phyloP scores from a whole-genome alignment of 2,329 filamentous ascomycete genomes.

The Akanthomyces lecanii region DNA sequence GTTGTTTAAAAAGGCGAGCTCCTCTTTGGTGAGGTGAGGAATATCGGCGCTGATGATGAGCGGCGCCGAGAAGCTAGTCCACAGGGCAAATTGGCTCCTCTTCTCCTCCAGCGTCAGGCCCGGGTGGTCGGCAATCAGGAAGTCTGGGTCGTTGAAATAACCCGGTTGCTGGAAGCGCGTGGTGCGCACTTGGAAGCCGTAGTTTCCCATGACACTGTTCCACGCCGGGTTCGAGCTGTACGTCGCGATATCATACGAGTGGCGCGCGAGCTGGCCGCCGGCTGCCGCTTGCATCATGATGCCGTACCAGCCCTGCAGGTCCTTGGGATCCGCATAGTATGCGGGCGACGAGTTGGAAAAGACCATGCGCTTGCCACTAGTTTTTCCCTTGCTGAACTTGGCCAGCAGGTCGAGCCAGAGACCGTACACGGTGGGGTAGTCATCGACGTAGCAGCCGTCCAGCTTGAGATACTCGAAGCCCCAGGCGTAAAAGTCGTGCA shows the following conservation, averaged over 20 bases:
- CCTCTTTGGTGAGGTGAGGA: slow-evolving; percentile 29
- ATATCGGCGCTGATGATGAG: slow-evolving; percentile 35
- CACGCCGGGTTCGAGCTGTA: slow-evolving; percentile 35
- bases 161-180: slow-evolving; percentile 34
- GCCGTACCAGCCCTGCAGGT: slow-evolving; percentile 37
- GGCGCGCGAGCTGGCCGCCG: slow-evolving; percentile 38
- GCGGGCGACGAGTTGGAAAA: slow-evolving; percentile 42
- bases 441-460: slow-evolving; percentile 36
- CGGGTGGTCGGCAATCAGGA: slow-evolving; percentile 30
- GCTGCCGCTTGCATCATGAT: slow-evolving; percentile 39
- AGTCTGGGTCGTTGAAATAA: slow-evolving; percentile 33
- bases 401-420: background rate
- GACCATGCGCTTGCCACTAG: slow-evolving; percentile 18
- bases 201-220: slow-evolving; percentile 44
- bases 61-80: slow-evolving; percentile 29
- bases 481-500: slow-evolving; percentile 35
- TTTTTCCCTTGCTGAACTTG: background rate
- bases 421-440: background rate
- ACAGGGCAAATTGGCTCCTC: slow-evolving; percentile 31
- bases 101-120: slow-evolving; percentile 30
- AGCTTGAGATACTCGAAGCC: slow-evolving; percentile 37
- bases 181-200: slow-evolving; percentile 36
- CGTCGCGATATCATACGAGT: slow-evolving; percentile 38
- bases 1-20: slow-evolving; percentile 33
- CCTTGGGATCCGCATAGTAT: slow-evolving; percentile 32